A percentile compares a stretch with the other conserved stretches of the same genome.
These are phyloP conservation scores for Toxoplasma gondii DNA, from an alignment of 169 alveolate species.

Conservation along the genomic window DNA sequence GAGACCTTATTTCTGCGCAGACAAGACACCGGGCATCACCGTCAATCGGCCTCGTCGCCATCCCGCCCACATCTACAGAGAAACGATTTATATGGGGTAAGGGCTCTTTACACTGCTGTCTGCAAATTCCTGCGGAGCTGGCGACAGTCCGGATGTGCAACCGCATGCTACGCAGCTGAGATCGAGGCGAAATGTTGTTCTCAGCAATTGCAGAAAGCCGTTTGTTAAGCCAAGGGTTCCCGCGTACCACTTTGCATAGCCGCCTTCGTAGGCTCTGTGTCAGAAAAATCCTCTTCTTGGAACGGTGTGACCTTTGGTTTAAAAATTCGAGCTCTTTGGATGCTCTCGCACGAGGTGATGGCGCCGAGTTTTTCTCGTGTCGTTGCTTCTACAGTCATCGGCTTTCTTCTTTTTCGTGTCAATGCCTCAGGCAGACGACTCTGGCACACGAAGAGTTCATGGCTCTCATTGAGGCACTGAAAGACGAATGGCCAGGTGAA, in stretches of 20 bases:
- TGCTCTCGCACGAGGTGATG: background rate
- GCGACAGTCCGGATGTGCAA: no score
- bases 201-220: no score
- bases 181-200: no score
- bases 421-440: conserved; percentile 27
- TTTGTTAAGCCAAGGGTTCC: no score
- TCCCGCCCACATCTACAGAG: conserved; percentile 60
- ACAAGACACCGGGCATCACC: conserved; percentile 24
- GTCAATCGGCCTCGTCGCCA: conserved; percentile 49
- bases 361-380: no score
- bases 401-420: background rate
- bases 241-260: no score
- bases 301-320: no score
- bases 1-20: background rate
- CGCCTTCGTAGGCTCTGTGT: no score
- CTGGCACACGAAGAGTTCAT: background rate
- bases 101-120: background rate
- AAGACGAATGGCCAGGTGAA: conserved; percentile 56
- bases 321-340: background rate
- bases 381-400: no score
- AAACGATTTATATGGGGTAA: conserved; percentile 60
- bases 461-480: conserved; percentile 32
- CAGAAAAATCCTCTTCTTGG: no score
- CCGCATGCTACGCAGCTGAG: no score
- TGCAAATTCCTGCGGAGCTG: background rate